Evolutionary conservation across 768 basidiomycete genomes (phyloP), one percentile per base, ranked within the genome.

Genomic region (Macrocybe gigantea): DNA sequence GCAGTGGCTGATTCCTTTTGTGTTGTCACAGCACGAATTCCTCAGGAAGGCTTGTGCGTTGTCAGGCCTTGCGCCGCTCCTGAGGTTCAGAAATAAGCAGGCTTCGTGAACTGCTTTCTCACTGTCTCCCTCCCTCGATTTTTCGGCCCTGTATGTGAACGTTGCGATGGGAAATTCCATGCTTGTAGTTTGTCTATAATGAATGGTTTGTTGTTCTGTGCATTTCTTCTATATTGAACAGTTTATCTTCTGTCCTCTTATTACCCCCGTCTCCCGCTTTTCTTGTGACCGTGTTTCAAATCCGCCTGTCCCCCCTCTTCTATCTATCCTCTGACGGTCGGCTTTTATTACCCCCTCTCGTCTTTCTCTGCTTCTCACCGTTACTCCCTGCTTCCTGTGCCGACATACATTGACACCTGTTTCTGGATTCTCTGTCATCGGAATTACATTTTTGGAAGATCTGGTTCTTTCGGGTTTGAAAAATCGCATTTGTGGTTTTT

Each of bases 11-110:
- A 38, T 36, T 41, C 32, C 11, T 15, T 51, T 44, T 50, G 49
- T 47, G 22, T 22, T 22, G 22, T 22, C 22, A 22, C 59, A 98
- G 94, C 94, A 98, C 62, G 93, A 95, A 6, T 98, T 98, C 69
- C 65, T 98, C 70, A 79, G 79, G 70, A 92, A 93, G 69, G 80
- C 94, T 1, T 97, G 95, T 63, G 76, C 83, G 0, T 65, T 86
- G 1, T 78, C 83, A 0, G 86, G 90, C 1, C 78, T 98, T 42
- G 93, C 93, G 1, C 88, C 93, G 1, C 69, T 98, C 46, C 66
- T 98, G 48, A 78, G 88, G 45, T 89, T 88, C 76, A 85, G 76
- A 70, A 83, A 70, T 42, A 87, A 85, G 63, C 80, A 82, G 48
- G 54, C 64, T 33, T 65, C 71, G 62, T 77, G 59, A 69, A 47